Evolutionary conservation across 2,329 filamentous ascomycete genomes (phyloP), one percentile per base, ranked within the genome.

Genomic region (Diatrype stigma): DNA sequence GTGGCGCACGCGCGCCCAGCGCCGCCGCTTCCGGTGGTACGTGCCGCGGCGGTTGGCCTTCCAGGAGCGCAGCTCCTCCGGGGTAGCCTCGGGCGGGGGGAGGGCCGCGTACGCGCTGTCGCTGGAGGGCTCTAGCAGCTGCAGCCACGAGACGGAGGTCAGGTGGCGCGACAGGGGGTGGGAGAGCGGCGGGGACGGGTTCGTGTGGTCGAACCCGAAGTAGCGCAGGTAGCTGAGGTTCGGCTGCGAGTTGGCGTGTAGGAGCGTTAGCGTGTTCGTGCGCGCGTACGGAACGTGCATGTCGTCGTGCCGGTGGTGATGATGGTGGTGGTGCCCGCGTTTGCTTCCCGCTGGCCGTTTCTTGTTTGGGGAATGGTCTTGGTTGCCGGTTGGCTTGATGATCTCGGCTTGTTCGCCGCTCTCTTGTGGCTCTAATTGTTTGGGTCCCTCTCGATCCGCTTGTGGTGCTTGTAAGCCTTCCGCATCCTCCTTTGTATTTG

Each of bases 191-290:
- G 76, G 80, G 57, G 78, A 79, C 42, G 85, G 83, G 55, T 82
- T 83, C 52, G 81, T 80, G 58, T 79, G 74, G 70, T 96, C 90
- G 72, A 86, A 97, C 67, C 84, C 84, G 72, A 96, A 97, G 75
- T 96, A 95, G 66, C 89, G 89, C 19, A 99, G 80, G 46, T 94
- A 80, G 17, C 86, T 86, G 52, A 97, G 82, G 67, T 96, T 97
- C 2, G 91, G 89, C 68, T 96, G 91, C 28, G 86, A 82, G 68
- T 92, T 90, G 47, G 86, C 73, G 69, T 96, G 91, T 32, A 96
- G 71, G 47, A 96, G 69, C 1, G 91, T 96, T 56, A 90, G 82
- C 53, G 86, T 93, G 70, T 90, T 96, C 55, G 79, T 84, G 47
- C 70, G 75, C 26, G 84, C 84, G 63, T 80, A 90, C 57, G 87